Percentiles rank a stretch among this genome's conserved stretches.
These are phyloP conservation scores for Xanthoceras sorbifolium DNA, from an alignment of 345 rosid genomes.

Conservation along the genomic window DNA sequence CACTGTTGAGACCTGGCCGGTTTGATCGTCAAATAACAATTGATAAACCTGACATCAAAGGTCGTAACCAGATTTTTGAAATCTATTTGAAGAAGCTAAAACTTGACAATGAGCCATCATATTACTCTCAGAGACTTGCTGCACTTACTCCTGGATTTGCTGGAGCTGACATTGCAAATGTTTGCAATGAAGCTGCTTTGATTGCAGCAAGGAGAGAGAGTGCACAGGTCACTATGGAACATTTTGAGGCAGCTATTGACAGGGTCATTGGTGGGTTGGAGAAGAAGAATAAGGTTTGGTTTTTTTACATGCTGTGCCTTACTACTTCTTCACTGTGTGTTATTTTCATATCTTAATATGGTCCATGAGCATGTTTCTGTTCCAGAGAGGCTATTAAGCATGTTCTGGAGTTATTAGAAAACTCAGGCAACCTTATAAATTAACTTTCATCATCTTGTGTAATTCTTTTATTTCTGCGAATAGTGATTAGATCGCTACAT, in stretches of 20 bases:
- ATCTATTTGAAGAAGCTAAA: slow-evolving; percentile 55
- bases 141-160: slow-evolving; percentile 60
- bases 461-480: not conserved
- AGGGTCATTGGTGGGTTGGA: slow-evolving; percentile 60
- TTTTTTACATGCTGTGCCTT: not conserved
- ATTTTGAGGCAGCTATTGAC: slow-evolving; percentile 60
- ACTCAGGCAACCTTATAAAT: not conserved
- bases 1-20: slow-evolving; percentile 55
- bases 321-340: not conserved
- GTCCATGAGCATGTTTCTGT: not conserved
- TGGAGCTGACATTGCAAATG: slow-evolving; percentile 61
- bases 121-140: slow-evolving; percentile 54
- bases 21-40: slow-evolving; percentile 55
- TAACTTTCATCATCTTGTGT: not conserved
- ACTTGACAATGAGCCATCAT: slow-evolving; percentile 45
- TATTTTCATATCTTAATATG: not conserved
- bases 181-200: slow-evolving; percentile 61
- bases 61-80: slow-evolving; percentile 49
- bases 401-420: not conserved
- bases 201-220: slow-evolving; percentile 55
- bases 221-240: slow-evolving; percentile 41
- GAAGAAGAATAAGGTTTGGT: slow-evolving; percentile 50
- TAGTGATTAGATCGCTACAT: not conserved
- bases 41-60: slow-evolving; percentile 57
- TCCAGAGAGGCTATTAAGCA: not conserved